Evolutionary conservation across 129 eudicot genomes (phyloP), one percentile per base, ranked within the genome.

Genomic region (Helianthus annuus): DNA sequence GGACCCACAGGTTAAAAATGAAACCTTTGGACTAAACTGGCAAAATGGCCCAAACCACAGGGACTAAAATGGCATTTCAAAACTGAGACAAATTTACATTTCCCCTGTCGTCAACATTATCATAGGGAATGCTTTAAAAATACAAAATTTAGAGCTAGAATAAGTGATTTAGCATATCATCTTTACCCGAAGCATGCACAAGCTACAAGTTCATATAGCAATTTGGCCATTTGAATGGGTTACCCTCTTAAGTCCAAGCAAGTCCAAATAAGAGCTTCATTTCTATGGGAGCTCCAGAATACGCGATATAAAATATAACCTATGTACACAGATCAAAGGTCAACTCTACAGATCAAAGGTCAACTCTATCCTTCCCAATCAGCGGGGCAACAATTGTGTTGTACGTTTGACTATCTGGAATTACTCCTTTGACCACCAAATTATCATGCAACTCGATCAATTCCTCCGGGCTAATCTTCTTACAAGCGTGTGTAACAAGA

Each of bases 401-500:
- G 15, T 84, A 82, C 40, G 94, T 87, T 57, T 66, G 78, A 39
- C 64, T 29, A 75, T 84, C 87, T 57, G 87, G 85, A 54, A 16
- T 75, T 24, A 72, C 90, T n/a, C 94, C 94, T 12, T 74, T 56
- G 45, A 85, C 75, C 54, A 87, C 78, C 90, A 87, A 59, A 71
- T 69, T 71, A 52, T 87, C 94, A 64, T 87, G 94, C 80, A 83
- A 49, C 15, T 73, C 77, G 16, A 87, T 38, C 48, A 85, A 72
- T 58, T 84, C 87, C 68, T 82, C 87, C 5, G 63, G 63, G 68
- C 77, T 74, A 63, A 70, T 34, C 19, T 74, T 87, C 60, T 73
- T 84, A 12, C 77, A 57, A n/a, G 69, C 65, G 79, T 68, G 70
- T 12, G 80, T 87, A 55, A 87, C 48, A 42, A 87, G 78, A 40